Evolutionary conservation across 2,329 filamentous ascomycete species (phyloP).

Genomic region (Diaporthe sp.): DNA sequence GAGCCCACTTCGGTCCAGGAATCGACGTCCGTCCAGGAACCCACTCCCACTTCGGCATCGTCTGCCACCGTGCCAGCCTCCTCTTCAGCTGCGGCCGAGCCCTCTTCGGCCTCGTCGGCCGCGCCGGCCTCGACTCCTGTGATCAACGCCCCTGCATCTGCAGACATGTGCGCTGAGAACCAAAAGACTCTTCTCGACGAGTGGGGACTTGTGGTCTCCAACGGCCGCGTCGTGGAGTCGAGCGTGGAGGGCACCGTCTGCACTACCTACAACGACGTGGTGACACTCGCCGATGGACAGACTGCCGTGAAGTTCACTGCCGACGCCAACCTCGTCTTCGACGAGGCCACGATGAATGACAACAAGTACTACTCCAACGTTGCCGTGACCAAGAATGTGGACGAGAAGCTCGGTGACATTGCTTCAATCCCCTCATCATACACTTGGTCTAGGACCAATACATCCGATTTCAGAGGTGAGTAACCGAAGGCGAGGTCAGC

Average conservation of each 20-base stretch:
- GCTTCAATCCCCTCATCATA: slow-evolving; percentile 30
- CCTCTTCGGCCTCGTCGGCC: background rate
- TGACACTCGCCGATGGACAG: slow-evolving; percentile 30
- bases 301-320: slow-evolving; percentile 31
- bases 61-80: background rate
- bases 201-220: slow-evolving; percentile 35
- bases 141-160: slow-evolving; percentile 21
- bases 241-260: slow-evolving; percentile 31
- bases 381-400: slow-evolving; percentile 26
- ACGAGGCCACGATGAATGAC: slow-evolving; percentile 34
- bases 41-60: background rate
- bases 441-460: slow-evolving; percentile 35
- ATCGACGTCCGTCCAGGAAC: background rate
- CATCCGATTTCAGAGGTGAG: slow-evolving; percentile 26
- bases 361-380: slow-evolving; percentile 37
- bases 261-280: slow-evolving; percentile 34
- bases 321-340: slow-evolving; percentile 32
- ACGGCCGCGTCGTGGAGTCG: slow-evolving; percentile 32
- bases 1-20: background rate
- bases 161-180: slow-evolving; percentile 32
- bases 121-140: slow-evolving; percentile 3
- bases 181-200: slow-evolving; percentile 23
- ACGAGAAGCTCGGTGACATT: slow-evolving; percentile 28
- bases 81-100: slow-evolving; percentile 2
- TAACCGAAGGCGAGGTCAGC: background rate